phyloP scores from a whole-genome alignment of 306 rosid genomes.

The Gynostemma pentaphyllum region DNA sequence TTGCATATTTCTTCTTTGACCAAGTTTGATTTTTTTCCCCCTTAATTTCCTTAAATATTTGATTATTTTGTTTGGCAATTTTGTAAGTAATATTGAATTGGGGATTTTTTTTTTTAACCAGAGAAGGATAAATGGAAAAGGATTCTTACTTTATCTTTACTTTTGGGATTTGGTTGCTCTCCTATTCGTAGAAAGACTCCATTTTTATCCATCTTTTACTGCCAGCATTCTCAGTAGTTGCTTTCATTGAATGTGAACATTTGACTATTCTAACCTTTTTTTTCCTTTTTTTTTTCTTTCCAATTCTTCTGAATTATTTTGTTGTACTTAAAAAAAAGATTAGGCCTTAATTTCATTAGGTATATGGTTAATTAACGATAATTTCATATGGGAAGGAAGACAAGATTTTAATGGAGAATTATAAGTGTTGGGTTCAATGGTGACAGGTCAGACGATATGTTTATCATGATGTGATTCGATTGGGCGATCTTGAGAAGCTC shows the following conservation, averaged over 20 bases:
- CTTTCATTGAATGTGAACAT: constrained; percentile 75
- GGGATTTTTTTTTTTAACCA: not conserved
- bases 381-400: not conserved
- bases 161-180: constrained; percentile 48
- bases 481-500: constrained; percentile 88
- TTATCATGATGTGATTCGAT: constrained; percentile 85
- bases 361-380: not conserved
- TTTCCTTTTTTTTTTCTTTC: not conserved
- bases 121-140: not conserved
- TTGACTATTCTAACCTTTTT: constrained; percentile 32
- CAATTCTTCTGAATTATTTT: not conserved
- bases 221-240: constrained; percentile 71
- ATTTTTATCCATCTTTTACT: constrained; percentile 48
- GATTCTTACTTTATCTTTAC: constrained; percentile 17
- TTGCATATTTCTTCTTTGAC: no score
- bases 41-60: no score
- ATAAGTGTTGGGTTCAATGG: not conserved
- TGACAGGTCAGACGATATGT: constrained; percentile 89
- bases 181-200: constrained; percentile 61
- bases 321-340: not conserved
- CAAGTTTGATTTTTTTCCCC: not conserved
- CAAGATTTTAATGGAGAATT: not conserved
- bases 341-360: no score
- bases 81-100: no score
- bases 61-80: no score